These are phyloP conservation scores for Vaccinium macrocarpon DNA, from an alignment of 148 eudicot species.

Conservation along the genomic window DNA sequence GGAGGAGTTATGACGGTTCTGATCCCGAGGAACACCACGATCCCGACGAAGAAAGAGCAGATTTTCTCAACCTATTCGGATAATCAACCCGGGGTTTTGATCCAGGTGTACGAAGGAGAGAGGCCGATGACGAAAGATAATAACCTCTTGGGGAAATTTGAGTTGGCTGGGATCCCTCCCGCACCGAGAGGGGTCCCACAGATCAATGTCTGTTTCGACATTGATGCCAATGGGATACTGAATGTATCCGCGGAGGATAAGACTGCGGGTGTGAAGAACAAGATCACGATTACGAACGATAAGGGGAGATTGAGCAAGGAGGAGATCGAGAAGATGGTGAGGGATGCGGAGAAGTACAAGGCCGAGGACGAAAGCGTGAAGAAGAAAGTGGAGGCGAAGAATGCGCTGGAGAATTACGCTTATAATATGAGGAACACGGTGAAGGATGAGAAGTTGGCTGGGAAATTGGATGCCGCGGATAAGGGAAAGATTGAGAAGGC, in stretches of 20 bases:
- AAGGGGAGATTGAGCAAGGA: conserved; percentile 18
- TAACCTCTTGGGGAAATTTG: conserved; percentile 6
- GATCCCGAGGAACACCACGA: conserved; percentile 14
- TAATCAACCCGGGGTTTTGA: conserved; percentile 8
- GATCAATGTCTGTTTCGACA: conserved; percentile 14
- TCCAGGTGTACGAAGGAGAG: conserved; percentile 18
- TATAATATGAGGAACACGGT: conserved; percentile 13
- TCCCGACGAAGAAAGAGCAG: conserved; percentile 14
- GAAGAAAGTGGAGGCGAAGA: conserved; percentile 16
- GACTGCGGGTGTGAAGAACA: conserved; percentile 13
- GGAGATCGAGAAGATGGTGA: conserved; percentile 17
- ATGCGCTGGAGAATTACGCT: conserved; percentile 10
- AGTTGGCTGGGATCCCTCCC: conserved; percentile 10
- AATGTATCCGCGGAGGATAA: conserved; percentile 15
- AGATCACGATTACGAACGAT: conserved; percentile 15
- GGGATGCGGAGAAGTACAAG: conserved; percentile 18
- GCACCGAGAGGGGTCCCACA: conserved; percentile 14
- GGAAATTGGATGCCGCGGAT: conserved; percentile 9
- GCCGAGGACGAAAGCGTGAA: conserved; percentile 3
- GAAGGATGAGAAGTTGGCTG: conserved; percentile 12
- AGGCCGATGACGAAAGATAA: conserved; percentile 9
- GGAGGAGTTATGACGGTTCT: conserved; percentile 4
- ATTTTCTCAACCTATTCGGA: conserved; percentile 12
- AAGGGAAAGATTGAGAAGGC: conserved; percentile 16
- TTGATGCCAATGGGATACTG: conserved; percentile 2